Evolutionary conservation across 805 yeast species (phyloP), one percentile per base, ranked within the genome.

Genomic region (Nakazawaea ambrosiae): DNA sequence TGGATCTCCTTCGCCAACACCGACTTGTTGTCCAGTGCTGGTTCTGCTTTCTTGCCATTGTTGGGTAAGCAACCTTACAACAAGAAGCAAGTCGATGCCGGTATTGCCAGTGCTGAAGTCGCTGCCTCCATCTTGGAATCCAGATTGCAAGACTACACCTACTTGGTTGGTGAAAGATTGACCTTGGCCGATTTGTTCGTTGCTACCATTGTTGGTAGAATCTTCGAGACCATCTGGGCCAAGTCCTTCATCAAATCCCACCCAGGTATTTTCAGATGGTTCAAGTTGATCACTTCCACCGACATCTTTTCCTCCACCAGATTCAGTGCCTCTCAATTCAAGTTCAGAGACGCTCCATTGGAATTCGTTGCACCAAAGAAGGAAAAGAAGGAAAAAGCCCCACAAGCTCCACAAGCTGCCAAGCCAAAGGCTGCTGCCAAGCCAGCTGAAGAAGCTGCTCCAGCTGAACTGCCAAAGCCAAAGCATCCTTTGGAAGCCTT

Each of bases 401-500:
- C 51, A 36, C 42, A 50, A 42, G 46, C 51, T 47, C 35, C 49
- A 49, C 22, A 42, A 44, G 43, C 43, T 44, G 36, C 48, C 45
- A 50, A 31, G 36, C 48, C 58, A 42, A 56, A 57, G 54, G 65
- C 34, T 19, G 22, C 19, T 55, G 51, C 46, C 12, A 27, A 47
- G n/a, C 31, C 30, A 16, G 40, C 25, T 31, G 31, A 27, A 24
- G 37, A 27, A 4, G 27, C 23, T 12, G 23, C 18, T 20, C 22
- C 37, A 24, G 37, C 6, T 23, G 37, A 38, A 34, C 34, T 19
- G 16, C 78, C 78, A 67, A 81, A 80, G 67, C 73, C 83, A 49
- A 80, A 78, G 61, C 95, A 85, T 69, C 95, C 95, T 56, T 75
- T 86, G 60, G 90, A 78, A 60, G 65, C 68, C 41, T 75, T 86